A percentile compares a stretch with the other conserved stretches of the same genome.
phyloP scores from a whole-genome alignment of 2,329 filamentous ascomycete species.

The Colletotrichum sidae region DNA sequence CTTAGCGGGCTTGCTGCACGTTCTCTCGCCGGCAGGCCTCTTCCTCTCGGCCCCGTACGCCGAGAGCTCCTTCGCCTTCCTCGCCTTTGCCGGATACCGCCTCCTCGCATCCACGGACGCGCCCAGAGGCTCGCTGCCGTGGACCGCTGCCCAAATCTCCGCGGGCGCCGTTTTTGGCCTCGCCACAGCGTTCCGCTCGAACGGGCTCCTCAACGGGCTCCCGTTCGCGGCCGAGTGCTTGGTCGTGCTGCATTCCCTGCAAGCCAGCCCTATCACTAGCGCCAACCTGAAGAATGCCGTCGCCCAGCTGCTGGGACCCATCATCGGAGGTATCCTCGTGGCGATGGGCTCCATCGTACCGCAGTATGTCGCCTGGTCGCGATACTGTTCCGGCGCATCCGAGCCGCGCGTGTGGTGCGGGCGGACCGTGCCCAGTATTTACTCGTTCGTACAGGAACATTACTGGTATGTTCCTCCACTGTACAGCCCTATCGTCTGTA shows the following conservation, averaged over 20 bases:
- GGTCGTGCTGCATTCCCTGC: slow-evolving; percentile 53
- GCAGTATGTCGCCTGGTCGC: slow-evolving; percentile 78
- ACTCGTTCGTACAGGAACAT: slow-evolving; percentile 85
- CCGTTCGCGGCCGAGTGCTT: slow-evolving; percentile 76
- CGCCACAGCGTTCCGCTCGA: slow-evolving; percentile 82
- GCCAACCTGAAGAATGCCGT: slow-evolving; percentile 52
- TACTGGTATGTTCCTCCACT: slow-evolving; percentile 78
- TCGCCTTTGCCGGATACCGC: slow-evolving; percentile 80
- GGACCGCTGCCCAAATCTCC: slow-evolving; percentile 66
- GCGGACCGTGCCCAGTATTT: slow-evolving; percentile 83
- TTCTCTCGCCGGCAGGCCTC: slow-evolving; percentile 87
- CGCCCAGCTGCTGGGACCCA: slow-evolving; percentile 66
- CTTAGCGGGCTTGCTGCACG: slow-evolving; percentile 77
- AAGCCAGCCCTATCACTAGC: slow-evolving; percentile 44
- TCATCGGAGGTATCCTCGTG: slow-evolving; percentile 75
- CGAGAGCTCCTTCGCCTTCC: slow-evolving; percentile 81
- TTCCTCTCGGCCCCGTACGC: slow-evolving; percentile 90
- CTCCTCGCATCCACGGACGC: slow-evolving; percentile 69
- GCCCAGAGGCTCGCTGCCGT: slow-evolving; percentile 42
- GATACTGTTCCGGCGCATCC: slow-evolving; percentile 68
- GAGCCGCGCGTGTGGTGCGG: slow-evolving; percentile 78
- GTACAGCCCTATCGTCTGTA: slow-evolving; percentile 18
- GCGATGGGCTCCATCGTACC: slow-evolving; percentile 76
- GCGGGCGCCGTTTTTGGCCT: slow-evolving; percentile 78
- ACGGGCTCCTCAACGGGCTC: slow-evolving; percentile 85